These are phyloP conservation scores for Lycium barbarum DNA, from an alignment of 257 asterid genomes.

Conservation along the genomic window DNA sequence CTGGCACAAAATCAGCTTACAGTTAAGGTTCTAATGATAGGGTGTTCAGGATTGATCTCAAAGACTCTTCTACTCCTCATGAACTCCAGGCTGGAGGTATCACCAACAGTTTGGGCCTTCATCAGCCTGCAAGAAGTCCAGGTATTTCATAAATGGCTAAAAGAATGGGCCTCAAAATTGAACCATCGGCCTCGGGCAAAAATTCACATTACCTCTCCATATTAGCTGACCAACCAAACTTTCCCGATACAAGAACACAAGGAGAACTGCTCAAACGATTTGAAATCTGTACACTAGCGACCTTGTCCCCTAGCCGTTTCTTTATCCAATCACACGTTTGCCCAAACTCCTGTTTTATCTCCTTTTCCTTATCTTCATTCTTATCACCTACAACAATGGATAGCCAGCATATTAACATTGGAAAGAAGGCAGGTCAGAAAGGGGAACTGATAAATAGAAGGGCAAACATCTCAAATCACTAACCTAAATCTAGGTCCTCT, in stretches of 20 bases:
- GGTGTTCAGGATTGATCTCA: constrained; percentile 94
- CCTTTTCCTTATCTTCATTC: constrained; percentile 86
- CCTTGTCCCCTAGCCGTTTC: constrained; percentile 77
- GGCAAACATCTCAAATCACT: constrained; percentile 38
- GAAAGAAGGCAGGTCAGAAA: neutral
- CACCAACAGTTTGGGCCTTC: constrained; percentile 91
- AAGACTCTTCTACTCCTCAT: constrained; percentile 94
- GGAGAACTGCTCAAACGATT: constrained; percentile 91
- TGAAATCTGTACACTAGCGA: constrained; percentile 90
- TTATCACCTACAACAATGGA: constrained; percentile 69
- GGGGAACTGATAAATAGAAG: neutral
- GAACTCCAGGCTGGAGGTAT: constrained; percentile 71
- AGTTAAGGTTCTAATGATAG: constrained; percentile 77
- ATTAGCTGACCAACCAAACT: constrained; percentile 99
- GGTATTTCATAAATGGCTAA: constrained; percentile 23
- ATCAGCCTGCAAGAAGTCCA: constrained; percentile 70
- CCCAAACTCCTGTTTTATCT: constrained; percentile 86
- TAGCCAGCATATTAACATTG: constrained; percentile 25
- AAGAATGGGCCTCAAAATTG: neutral
- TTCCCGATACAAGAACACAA: constrained; percentile 96
- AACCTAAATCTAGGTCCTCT: constrained; percentile 97
- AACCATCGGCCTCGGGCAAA: neutral
- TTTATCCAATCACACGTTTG: constrained; percentile 94
- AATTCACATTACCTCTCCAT: constrained; percentile 78
- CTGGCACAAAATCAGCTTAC: constrained; percentile 46